phyloP scores from a whole-genome alignment of 495 filamentous ascomycete genomes.

The Alectoria sarmentosa region DNA sequence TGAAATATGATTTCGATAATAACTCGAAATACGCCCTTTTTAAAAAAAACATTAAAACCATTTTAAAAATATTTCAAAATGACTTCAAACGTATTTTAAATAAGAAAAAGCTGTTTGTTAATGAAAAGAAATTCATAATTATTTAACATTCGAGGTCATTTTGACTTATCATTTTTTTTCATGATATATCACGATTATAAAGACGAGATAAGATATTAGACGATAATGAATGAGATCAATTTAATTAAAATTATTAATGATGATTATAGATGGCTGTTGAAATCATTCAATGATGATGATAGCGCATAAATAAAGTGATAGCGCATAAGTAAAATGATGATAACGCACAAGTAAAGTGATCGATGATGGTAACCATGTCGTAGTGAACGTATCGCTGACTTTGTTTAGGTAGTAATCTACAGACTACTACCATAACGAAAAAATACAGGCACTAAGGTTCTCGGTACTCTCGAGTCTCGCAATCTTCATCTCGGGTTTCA shows the following conservation, averaged over 20 bases:
- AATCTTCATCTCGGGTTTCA: not conserved
- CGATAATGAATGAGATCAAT: no score
- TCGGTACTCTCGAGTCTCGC: no score
- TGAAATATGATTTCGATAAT: not conserved
- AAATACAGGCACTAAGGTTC: no score
- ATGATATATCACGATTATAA: no score
- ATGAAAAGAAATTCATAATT: not conserved
- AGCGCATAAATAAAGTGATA: no score
- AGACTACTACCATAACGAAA: no score
- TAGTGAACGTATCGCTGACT: no score
- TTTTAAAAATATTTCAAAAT: no score
- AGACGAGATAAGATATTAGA: not conserved
- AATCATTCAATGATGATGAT: no score
- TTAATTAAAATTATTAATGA: not conserved
- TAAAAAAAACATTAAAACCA: not conserved
- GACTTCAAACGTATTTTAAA: not conserved
- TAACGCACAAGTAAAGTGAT: not conserved
- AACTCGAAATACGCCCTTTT: not conserved
- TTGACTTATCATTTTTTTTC: no score
- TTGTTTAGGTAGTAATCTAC: no score
- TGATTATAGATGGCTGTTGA: not conserved
- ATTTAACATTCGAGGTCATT: not conserved
- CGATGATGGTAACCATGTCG: not conserved
- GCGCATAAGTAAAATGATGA: no score
- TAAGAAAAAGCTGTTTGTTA: not conserved